These are phyloP conservation scores for Heimioporus sp. DNA, from an alignment of 768 basidiomycete species.

Conservation along the genomic window DNA sequence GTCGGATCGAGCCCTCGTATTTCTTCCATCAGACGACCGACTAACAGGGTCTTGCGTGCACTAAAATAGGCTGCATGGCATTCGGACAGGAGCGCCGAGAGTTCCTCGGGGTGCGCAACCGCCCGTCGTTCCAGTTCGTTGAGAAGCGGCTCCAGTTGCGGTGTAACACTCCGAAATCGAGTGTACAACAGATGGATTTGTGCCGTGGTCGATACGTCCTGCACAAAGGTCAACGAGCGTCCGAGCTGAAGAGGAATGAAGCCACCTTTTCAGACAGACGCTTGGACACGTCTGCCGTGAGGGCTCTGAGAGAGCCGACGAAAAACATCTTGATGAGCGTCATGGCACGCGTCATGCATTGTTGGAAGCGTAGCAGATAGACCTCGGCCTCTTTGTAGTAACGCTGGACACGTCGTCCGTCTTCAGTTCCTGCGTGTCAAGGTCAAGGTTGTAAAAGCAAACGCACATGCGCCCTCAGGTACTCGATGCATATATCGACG, in stretches of 20 bases:
- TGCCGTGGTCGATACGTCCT: conserved; percentile 80
- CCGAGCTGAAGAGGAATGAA: background rate
- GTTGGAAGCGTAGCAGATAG: conserved; percentile 94
- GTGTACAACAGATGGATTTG: conserved; percentile 87
- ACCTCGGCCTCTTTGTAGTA: conserved; percentile 92
- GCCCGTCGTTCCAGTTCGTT: conserved; percentile 84
- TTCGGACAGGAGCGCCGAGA: conserved; percentile 76
- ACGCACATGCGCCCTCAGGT: conserved; percentile 81
- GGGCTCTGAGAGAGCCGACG: conserved; percentile 75
- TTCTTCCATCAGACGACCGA: conserved; percentile 74
- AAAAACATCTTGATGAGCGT: conserved; percentile 98
- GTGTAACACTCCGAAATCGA: conserved; percentile 73
- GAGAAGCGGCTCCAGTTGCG: conserved; percentile 73
- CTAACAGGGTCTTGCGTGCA: conserved; percentile 68
- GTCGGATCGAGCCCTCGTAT: conserved; percentile 79
- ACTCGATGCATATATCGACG: conserved; percentile 92
- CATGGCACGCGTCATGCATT: conserved; percentile 98
- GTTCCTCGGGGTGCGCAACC: conserved; percentile 75
- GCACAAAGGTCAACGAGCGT: background rate
- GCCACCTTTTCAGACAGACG: conserved; percentile 72
- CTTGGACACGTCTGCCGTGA: conserved; percentile 75
- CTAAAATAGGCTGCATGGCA: conserved; percentile 85
- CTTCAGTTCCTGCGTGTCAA: conserved; percentile 1
- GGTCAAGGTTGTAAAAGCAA: background rate
- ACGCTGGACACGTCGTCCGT: conserved; percentile 46